phyloP scores from a whole-genome alignment of 1,139 yeast species.

The Wickerhamomyces sp. region DNA sequence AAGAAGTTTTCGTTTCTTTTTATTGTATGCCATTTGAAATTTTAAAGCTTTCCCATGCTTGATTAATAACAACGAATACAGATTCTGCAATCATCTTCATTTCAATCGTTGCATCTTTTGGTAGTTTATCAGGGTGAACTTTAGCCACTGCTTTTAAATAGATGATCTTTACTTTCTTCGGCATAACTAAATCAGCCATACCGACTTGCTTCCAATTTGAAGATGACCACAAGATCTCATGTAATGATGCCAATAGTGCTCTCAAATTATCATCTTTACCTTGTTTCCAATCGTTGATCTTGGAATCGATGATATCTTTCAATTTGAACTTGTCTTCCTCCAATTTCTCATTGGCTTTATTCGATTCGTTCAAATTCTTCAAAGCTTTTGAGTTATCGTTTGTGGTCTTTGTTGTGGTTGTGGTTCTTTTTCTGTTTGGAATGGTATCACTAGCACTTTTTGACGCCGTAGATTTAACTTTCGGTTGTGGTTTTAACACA shows the following conservation, averaged over 20 bases:
- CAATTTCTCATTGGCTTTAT: slow-evolving; percentile 39
- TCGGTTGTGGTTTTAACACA: slow-evolving; percentile 48
- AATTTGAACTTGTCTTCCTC: slow-evolving; percentile 55
- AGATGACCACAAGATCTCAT: slow-evolving; percentile 58
- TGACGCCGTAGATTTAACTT: slow-evolving; percentile 18
- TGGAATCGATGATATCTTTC: slow-evolving; percentile 54
- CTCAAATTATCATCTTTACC: slow-evolving; percentile 80
- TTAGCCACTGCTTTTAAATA: slow-evolving; percentile 92
- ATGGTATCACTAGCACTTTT: too few relatives aligned
- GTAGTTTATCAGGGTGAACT: slow-evolving; percentile 90
- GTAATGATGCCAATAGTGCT: slow-evolving; percentile 63
- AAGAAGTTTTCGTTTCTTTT: too few relatives aligned
- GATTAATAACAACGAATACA: slow-evolving; percentile 76
- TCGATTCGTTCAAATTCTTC: slow-evolving; percentile 42
- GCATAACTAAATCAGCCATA: slow-evolving; percentile 73
- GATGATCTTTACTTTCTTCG: slow-evolving; percentile 82
- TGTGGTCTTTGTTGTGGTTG: slow-evolving; percentile 11
- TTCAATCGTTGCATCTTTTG: slow-evolving; percentile 47
- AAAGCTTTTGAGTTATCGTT: slow-evolving; percentile 34
- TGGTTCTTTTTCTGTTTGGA: slow-evolving; percentile 5
- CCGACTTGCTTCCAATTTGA: slow-evolving; percentile 59
- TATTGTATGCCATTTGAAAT: slow-evolving; percentile 40
- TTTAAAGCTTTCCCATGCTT: slow-evolving; percentile 89
- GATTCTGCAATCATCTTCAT: slow-evolving; percentile 81
- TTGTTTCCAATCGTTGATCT: slow-evolving; percentile 57